phyloP scores from a whole-genome alignment of 2,329 filamentous ascomycete genomes.

The Pseudofabraea citricarpa region DNA sequence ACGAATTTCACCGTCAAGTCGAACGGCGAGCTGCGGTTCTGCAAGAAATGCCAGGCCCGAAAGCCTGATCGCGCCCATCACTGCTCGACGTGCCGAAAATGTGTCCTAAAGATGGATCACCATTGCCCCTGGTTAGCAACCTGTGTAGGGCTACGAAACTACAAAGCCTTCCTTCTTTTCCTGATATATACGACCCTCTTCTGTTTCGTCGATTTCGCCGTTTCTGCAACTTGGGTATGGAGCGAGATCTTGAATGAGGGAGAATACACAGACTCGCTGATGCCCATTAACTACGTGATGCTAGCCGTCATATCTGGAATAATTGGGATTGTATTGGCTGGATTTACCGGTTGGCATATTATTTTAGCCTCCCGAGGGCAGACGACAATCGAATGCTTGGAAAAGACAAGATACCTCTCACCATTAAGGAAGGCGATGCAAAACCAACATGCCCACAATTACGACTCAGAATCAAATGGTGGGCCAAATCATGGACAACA shows the following conservation, averaged over 20 bases:
- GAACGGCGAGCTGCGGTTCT: constrained; percentile 81
- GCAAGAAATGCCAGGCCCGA: constrained; percentile 92
- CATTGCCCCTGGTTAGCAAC: constrained; percentile 98
- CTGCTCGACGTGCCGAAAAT: constrained; percentile 90
- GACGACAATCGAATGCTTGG: constrained; percentile 93
- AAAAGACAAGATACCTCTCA: constrained; percentile 90
- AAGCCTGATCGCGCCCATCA: constrained; percentile 97
- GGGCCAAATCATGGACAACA: constrained; percentile 61
- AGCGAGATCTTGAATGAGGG: constrained; percentile 69
- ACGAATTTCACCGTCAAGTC: constrained; percentile 89
- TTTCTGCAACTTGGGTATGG: constrained; percentile 79
- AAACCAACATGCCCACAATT: constrained; percentile 49
- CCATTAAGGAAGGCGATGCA: constrained; percentile 70
- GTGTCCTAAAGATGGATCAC: constrained; percentile 99
- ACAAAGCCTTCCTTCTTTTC: constrained; percentile 93
- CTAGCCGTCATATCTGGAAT: constrained; percentile 84
- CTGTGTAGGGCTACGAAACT: constrained; percentile 89
- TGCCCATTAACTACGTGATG: constrained; percentile 89
- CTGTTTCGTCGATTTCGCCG: constrained; percentile 75
- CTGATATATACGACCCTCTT: constrained; percentile 85
- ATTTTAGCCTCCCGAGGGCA: constrained; percentile 72
- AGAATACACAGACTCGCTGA: constrained; percentile 67
- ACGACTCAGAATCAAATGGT: constrained; percentile 35
- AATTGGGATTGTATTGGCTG: constrained; percentile 81
- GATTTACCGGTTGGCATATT: constrained; percentile 91